A percentile compares a stretch with the other conserved stretches of the same genome.
These are phyloP conservation scores for Globisporangium parvum DNA, from an alignment of 352 stramenopile species.

Conservation along the genomic window DNA sequence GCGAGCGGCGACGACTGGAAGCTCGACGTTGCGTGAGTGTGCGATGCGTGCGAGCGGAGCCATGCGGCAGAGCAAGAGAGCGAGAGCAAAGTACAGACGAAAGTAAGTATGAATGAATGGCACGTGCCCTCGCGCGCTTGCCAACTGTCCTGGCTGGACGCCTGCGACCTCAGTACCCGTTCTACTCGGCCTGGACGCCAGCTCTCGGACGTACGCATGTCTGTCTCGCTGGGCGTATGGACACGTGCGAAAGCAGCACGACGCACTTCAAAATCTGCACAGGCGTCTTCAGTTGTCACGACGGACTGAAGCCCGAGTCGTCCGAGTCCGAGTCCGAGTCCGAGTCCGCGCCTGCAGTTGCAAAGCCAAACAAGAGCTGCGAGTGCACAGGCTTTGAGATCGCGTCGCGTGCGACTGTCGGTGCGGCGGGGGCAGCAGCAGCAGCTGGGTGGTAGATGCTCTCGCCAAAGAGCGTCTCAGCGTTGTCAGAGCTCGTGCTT, in stretches of 20 bases:
- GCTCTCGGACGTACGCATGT: too few relatives aligned
- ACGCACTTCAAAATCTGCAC: too few relatives aligned
- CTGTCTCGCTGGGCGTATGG: too few relatives aligned
- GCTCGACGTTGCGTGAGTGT: constrained; percentile 13
- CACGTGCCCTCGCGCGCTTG: too few relatives aligned
- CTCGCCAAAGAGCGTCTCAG: constrained; percentile 53
- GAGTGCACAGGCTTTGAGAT: constrained; percentile 11
- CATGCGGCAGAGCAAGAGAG: background rate
- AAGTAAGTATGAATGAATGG: constrained; percentile 1
- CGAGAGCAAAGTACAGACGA: background rate
- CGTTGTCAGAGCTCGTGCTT: constrained; percentile 28
- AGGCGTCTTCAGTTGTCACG: background rate
- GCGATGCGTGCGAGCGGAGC: background rate
- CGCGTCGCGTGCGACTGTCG: background rate
- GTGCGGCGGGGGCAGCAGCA: too few relatives aligned
- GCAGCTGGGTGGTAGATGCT: constrained; percentile 4
- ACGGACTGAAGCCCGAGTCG: constrained; percentile 38
- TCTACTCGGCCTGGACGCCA: background rate
- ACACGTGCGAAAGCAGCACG: background rate
- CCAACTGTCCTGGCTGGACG: background rate
- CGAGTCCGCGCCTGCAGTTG: constrained; percentile 33
- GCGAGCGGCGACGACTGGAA: constrained; percentile 50
- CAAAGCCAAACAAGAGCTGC: constrained; percentile 53
- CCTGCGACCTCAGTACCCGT: background rate
- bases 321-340: constrained; percentile 51